phyloP scores from a whole-genome alignment of 352 stramenopile species.

The Phytopythium oedochilum region DNA sequence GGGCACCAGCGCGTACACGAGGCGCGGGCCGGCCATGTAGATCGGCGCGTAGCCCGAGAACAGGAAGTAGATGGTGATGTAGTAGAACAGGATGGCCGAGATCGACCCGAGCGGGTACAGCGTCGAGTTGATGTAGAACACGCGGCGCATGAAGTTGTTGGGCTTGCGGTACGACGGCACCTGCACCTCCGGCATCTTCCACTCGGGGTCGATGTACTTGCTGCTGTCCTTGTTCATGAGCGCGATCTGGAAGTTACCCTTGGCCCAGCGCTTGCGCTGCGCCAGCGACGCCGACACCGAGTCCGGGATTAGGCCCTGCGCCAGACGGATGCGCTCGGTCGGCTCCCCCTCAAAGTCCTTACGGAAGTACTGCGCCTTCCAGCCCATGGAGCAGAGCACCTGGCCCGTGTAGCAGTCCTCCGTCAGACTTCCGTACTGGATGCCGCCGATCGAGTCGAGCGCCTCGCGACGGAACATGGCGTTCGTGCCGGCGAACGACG shows the following conservation, averaged over 20 bases:
- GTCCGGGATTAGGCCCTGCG: constrained; percentile 71
- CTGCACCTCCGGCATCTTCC: constrained; percentile 63
- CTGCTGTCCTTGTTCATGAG: constrained; percentile 81
- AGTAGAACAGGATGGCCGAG: constrained; percentile 77
- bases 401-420: constrained; percentile 85
- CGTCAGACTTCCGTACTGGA: constrained; percentile 84
- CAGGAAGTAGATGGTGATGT: constrained; percentile 85
- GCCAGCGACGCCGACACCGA: constrained; percentile 67
- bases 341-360: constrained; percentile 84
- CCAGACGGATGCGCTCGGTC: constrained; percentile 71
- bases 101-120: constrained; percentile 80
- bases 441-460: constrained; percentile 82
- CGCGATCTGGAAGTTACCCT: constrained; percentile 83
- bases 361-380: constrained; percentile 84
- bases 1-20: constrained; percentile 73
- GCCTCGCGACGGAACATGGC: constrained; percentile 80
- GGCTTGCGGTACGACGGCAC: constrained; percentile 57
- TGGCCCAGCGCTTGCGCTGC: constrained; percentile 80
- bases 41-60: constrained; percentile 79
- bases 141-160: constrained; percentile 68
- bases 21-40: constrained; percentile 65
- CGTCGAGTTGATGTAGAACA: constrained; percentile 82
- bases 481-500: constrained; percentile 82
- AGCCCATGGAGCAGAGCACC: constrained; percentile 72
- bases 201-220: constrained; percentile 76